Evolutionary conservation across 495 filamentous ascomycete species (phyloP).

Genomic region (Patellaria atrata): DNA sequence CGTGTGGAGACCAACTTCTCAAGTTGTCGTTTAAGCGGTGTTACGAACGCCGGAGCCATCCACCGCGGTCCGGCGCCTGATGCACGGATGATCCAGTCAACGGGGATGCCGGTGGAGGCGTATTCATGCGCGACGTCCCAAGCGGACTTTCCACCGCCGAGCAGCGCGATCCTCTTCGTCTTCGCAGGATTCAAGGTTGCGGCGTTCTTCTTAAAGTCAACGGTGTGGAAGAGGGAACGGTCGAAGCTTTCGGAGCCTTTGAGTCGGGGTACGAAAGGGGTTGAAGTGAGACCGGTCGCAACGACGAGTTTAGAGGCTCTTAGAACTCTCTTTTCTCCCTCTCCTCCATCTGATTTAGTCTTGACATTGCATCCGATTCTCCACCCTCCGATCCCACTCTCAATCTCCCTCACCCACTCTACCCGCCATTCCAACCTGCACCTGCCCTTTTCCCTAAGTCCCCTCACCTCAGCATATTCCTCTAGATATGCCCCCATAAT

Average conservation of each 20-base stretch:
- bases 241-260: constrained; percentile 36
- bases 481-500: constrained; percentile 52
- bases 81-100: constrained; percentile 68
- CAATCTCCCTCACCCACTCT: too few species aligned
- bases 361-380: too few species aligned
- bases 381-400: too few species aligned
- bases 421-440: constrained; percentile 11
- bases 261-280: constrained; percentile 39
- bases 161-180: constrained; percentile 39
- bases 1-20: constrained; percentile 53
- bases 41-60: constrained; percentile 54
- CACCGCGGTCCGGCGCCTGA: constrained; percentile 60
- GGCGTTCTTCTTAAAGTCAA: constrained; percentile 37
- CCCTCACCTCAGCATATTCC: constrained; percentile 37
- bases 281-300: constrained; percentile 54
- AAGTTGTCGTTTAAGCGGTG: constrained; percentile 42
- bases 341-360: too few species aligned
- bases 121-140: constrained; percentile 65
- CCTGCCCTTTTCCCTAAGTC: neutral
- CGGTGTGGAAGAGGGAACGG: constrained; percentile 48
- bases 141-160: constrained; percentile 61
- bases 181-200: constrained; percentile 15
- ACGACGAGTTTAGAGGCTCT: constrained; percentile 46
- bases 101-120: constrained; percentile 46
- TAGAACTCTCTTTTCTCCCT: too few species aligned